Evolutionary conservation across 331 rosid species (phyloP), one percentile per base, ranked within the genome.

Genomic region (Arachis monticola): DNA sequence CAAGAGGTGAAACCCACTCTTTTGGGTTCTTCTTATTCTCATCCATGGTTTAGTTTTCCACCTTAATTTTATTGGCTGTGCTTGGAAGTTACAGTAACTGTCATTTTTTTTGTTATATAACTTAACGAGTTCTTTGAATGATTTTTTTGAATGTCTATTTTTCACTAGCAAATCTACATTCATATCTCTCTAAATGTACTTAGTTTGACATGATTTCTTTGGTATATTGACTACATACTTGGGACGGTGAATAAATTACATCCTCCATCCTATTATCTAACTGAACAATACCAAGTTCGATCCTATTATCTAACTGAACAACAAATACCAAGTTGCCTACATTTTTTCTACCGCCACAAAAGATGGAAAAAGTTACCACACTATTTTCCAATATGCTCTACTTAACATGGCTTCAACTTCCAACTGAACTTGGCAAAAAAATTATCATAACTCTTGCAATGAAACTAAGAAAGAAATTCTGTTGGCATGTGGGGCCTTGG

Each of bases 1-100:
- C 97, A 6, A 88, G 97, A 83, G 99, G 99, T 91, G 81, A 87
- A 84, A 72, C 67, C 80, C 69, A 44, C 71, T 50, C 66, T 65
- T 67, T 75, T 32, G 65, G 47, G 67, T 64, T 74, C 60, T 57
- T 48, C 69, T 59, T 59, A 31, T 64, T 67, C n/a, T 58, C 42
- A 61, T 35, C 45, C 72, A 48, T 67, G 63, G 64, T 56, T 45
- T 62, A 48, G 12, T 65, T 61, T 75, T 63, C 64, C 40, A 64
- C 69, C 8, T 72, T 42, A 56, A 32, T 46, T 64, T 62, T 55
- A 45, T 53, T 78, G 8, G 7, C 31, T 63, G 48, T 68, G 50
- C 66, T 64, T 56, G 67, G 47, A 31, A 41, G 45, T 63, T 70
- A 59, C 59, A 8, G 14, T 47, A 7, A 5, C 67, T 38, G 67